Conservation (phyloP, 768 basidiomycete species). For the Goffeauzyma gilvescens region DNA sequence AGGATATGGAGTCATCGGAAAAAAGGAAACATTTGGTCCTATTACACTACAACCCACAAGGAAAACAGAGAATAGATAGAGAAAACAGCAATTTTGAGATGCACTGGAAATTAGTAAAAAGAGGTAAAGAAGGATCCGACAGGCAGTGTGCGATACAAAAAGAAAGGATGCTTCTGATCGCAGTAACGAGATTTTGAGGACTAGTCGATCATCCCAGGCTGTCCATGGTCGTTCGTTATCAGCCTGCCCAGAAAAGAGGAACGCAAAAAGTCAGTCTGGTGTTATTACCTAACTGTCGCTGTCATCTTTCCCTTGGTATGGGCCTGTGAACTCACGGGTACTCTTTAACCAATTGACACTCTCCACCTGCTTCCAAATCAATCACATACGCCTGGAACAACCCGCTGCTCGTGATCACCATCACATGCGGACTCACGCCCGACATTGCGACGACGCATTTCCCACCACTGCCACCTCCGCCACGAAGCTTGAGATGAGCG, state of each 20-base stretch:
- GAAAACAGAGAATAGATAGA: too few relatives aligned
- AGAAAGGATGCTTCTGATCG: too few relatives aligned
- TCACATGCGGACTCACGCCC: slow-evolving; percentile 83
- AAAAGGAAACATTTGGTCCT: too few relatives aligned
- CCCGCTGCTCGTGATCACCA: slow-evolving; percentile 90
- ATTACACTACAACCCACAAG: too few relatives aligned
- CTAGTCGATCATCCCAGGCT: neutral
- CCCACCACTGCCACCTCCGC: slow-evolving; percentile 49
- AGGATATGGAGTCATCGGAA: too few relatives aligned
- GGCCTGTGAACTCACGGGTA: slow-evolving; percentile 39
- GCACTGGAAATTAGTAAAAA: too few relatives aligned
- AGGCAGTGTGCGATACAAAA: too few relatives aligned
- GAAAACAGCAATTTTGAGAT: too few relatives aligned
- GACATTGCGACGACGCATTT: slow-evolving; percentile 75
- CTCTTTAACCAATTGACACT: slow-evolving; percentile 85
- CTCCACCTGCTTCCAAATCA: slow-evolving; percentile 86
- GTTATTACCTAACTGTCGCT: neutral
- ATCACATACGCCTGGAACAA: slow-evolving; percentile 91
- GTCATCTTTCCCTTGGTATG: neutral
- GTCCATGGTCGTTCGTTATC: slow-evolving; percentile 3
- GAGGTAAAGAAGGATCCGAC: too few relatives aligned
- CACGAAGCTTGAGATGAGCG: slow-evolving; percentile 60
- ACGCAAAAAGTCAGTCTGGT: neutral
- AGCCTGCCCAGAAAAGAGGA: neutral
- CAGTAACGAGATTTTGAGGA: neutral